These are phyloP conservation scores for Suillus placidus DNA, from an alignment of 768 basidiomycete genomes.

Conservation along the genomic window DNA sequence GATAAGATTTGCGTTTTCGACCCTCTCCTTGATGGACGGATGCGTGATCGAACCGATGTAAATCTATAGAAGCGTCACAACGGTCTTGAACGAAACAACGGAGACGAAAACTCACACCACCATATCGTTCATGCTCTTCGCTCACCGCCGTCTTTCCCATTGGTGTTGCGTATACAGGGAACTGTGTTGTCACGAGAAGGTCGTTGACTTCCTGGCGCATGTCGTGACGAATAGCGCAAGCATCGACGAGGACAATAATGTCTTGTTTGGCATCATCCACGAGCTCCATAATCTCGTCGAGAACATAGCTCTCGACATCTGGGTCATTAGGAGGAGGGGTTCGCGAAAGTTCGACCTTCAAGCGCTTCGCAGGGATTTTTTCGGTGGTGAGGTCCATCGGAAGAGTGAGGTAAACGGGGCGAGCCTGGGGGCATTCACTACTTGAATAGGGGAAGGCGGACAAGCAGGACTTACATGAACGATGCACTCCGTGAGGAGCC, in stretches of 20 bases:
- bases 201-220: constrained; percentile 64
- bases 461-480: constrained; percentile 40
- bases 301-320: constrained; percentile 64
- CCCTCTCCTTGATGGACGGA: constrained; percentile 65
- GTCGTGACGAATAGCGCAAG: constrained; percentile 75
- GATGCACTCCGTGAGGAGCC: constrained; percentile 71
- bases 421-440: constrained; percentile 49
- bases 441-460: not conserved
- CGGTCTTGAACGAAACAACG: not conserved
- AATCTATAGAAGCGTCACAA: constrained; percentile 46
- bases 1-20: constrained; percentile 76
- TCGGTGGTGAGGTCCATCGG: constrained; percentile 80
- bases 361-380: constrained; percentile 64
- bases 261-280: constrained; percentile 62
- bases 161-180: constrained; percentile 73
- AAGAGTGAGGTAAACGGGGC: constrained; percentile 86
- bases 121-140: constrained; percentile 72
- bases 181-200: constrained; percentile 63
- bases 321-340: constrained; percentile 55
- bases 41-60: constrained; percentile 74
- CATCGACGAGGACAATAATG: constrained; percentile 78
- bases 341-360: constrained; percentile 60
- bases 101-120: constrained; percentile 59
- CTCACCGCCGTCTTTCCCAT: constrained; percentile 84
- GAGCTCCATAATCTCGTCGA: constrained; percentile 69